phyloP scores from a whole-genome alignment of 1,284 basidiomycete genomes.

The Vanrija sp. region DNA sequence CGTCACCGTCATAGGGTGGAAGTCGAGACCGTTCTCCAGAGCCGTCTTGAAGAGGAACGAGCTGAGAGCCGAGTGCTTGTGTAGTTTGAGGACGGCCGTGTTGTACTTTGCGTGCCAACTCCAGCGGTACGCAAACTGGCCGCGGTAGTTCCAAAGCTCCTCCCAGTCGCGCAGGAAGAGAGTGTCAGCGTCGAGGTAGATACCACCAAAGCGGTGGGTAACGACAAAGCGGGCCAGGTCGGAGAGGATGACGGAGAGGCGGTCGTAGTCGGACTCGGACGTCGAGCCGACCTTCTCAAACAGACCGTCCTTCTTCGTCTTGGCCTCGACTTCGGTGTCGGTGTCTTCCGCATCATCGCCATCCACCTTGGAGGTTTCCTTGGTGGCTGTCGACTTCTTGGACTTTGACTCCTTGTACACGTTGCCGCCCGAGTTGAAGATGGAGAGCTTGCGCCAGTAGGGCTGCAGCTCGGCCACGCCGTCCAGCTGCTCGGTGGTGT shows the following conservation, averaged over 20 bases:
- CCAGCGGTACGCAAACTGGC: slow-evolving; percentile 84
- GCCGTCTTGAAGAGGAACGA: slow-evolving; percentile 79
- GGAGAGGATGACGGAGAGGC: slow-evolving; percentile 73
- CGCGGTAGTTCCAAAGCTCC: slow-evolving; percentile 81
- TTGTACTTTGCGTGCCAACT: slow-evolving; percentile 75
- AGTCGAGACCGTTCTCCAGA: slow-evolving; percentile 76
- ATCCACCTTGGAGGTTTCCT: slow-evolving; percentile 23
- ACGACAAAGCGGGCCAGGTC: slow-evolving; percentile 84
- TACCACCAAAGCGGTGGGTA: slow-evolving; percentile 78
- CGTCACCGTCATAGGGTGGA: slow-evolving; percentile 80
- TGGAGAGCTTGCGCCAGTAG: slow-evolving; percentile 66
- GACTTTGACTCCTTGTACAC: slow-evolving; percentile 50
- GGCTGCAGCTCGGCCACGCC: slow-evolving; percentile 69
- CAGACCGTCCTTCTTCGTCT: slow-evolving; percentile 57
- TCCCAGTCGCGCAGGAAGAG: slow-evolving; percentile 87
- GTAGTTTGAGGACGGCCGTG: slow-evolving; percentile 77
- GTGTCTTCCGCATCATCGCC: neutral
- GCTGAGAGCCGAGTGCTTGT: slow-evolving; percentile 73
- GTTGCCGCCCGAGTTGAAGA: slow-evolving; percentile 72
- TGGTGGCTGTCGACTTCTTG: slow-evolving; percentile 36
- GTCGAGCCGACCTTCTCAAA: slow-evolving; percentile 71
- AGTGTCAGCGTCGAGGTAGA: slow-evolving; percentile 82
- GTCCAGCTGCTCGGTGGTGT: slow-evolving; percentile 82
- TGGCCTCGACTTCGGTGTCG: slow-evolving; percentile 9
- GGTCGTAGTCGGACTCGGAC: slow-evolving; percentile 69